These are phyloP conservation scores for Cryptococcus sp. DNA, from an alignment of 1,284 basidiomycete genomes.

Conservation along the genomic window DNA sequence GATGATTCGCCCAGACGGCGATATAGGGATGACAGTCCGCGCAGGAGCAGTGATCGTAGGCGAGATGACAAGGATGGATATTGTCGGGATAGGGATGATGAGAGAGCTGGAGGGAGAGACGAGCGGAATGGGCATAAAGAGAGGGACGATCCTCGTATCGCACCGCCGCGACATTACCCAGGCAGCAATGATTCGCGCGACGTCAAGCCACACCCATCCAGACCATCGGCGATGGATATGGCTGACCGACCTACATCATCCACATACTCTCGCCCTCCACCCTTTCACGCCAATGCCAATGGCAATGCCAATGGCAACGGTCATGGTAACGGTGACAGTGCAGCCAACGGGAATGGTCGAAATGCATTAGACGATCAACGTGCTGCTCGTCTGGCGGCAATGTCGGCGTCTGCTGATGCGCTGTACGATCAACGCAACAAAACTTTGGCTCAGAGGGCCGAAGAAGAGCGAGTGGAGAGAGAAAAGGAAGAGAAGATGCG, in stretches of 20 bases:
- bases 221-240: constrained; percentile 33
- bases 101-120: constrained; percentile 4
- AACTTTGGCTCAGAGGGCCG: constrained; percentile 37
- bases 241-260: constrained; percentile 30
- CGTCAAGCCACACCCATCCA: constrained; percentile 27
- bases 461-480: constrained; percentile 35
- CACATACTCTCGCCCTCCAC: constrained; percentile 9
- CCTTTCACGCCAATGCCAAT: constrained; percentile 22
- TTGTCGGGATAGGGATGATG: constrained; percentile 7
- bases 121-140: constrained; percentile 12
- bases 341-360: background rate
- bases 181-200: constrained; percentile 18
- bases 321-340: constrained; percentile 2
- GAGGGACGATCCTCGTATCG: constrained; percentile 34
- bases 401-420: constrained; percentile 69
- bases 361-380: constrained; percentile 60
- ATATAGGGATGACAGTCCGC: constrained; percentile 20
- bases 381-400: constrained; percentile 79
- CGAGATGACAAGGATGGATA: constrained; percentile 42
- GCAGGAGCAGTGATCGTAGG: constrained; percentile 10
- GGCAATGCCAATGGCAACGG: constrained; percentile 10
- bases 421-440: constrained; percentile 53
- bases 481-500: constrained; percentile 42
- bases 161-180: constrained; percentile 30
- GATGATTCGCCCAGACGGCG: constrained; percentile 14